Percentiles rank a stretch among this genome's conserved stretches.
Evolutionary conservation across 768 basidiomycete genomes (phyloP).

Genomic region (Collybia sp.): DNA sequence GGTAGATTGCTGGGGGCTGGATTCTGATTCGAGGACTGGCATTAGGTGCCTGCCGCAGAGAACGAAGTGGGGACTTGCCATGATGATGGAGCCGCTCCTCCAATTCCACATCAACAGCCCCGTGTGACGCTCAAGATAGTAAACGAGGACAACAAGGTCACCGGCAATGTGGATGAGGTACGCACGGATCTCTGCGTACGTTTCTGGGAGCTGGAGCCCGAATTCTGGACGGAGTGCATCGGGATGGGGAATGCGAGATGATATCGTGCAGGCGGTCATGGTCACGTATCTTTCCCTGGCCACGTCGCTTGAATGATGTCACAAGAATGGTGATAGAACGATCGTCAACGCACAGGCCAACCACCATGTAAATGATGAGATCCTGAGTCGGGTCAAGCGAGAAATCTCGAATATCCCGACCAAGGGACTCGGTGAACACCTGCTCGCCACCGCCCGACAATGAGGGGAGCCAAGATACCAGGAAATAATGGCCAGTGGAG

Average conservation of each 20-base stretch:
- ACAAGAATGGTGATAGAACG: conserved; percentile 4
- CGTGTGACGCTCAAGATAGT: conserved; percentile 21
- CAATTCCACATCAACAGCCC: conserved; percentile 49
- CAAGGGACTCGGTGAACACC: conserved; percentile 26
- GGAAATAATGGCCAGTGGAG: conserved; percentile 12
- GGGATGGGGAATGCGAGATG: conserved; percentile 36
- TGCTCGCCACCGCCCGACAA: conserved; percentile 10
- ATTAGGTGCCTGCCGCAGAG: no score
- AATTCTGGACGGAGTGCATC: conserved; percentile 25
- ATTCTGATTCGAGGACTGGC: conserved; percentile 24
- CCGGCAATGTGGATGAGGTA: conserved; percentile 47
- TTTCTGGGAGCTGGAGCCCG: conserved; percentile 17
- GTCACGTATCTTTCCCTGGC: conserved; percentile 7
- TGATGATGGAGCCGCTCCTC: conserved; percentile 34
- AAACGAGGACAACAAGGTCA: conserved; percentile 48
- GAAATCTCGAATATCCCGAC: conserved; percentile 45
- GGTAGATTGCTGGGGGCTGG: conserved; percentile 17
- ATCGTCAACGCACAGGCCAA: conserved; percentile 11
- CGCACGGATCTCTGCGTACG: conserved; percentile 14
- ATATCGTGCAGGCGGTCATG: conserved; percentile 42
- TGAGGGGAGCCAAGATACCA: conserved; percentile 20
- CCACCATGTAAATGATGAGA: conserved; percentile 27
- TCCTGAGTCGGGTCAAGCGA: conserved; percentile 65
- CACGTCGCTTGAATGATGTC: no score
- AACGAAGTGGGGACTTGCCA: conserved; percentile 32